These are phyloP conservation scores for Colletotrichum musicola DNA, from an alignment of 2,329 filamentous ascomycete genomes.

Conservation along the genomic window DNA sequence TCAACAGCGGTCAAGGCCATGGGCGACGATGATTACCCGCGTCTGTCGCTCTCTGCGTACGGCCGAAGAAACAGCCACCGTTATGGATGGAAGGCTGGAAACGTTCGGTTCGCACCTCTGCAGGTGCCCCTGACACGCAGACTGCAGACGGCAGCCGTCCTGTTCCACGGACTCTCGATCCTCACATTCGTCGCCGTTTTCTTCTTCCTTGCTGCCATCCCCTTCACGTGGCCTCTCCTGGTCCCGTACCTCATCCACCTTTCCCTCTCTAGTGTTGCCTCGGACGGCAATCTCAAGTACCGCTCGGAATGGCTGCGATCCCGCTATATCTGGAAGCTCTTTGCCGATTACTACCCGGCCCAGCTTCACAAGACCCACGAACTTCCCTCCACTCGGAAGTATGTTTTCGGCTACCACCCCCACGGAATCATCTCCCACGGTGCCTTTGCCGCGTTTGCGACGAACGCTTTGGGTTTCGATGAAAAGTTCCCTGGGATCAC, in stretches of 20 bases:
- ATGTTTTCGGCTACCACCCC: slow-evolving; percentile 97
- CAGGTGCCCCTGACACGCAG: slow-evolving; percentile 78
- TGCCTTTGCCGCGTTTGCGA: slow-evolving; percentile 92
- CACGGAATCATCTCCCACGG: slow-evolving; percentile 98
- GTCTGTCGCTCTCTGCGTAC: slow-evolving; percentile 19
- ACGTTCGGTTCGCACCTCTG: slow-evolving; percentile 87
- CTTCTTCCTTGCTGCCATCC: slow-evolving; percentile 92
- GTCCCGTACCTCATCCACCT: slow-evolving; percentile 86
- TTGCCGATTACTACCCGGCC: slow-evolving; percentile 93
- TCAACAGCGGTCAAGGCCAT: slow-evolving; percentile 30
- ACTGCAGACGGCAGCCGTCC: slow-evolving; percentile 82
- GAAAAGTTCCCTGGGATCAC: slow-evolving; percentile 94
- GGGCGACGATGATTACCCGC: slow-evolving; percentile 37
- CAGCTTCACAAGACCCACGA: slow-evolving; percentile 86
- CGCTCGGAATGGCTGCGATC: slow-evolving; percentile 82
- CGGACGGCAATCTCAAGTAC: slow-evolving; percentile 79
- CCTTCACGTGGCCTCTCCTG: slow-evolving; percentile 86
- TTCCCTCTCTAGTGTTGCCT: slow-evolving; percentile 81
- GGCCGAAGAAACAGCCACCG: slow-evolving; percentile 41
- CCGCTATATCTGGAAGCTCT: slow-evolving; percentile 85
- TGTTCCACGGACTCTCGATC: slow-evolving; percentile 80
- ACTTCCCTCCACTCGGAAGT: slow-evolving; percentile 85
- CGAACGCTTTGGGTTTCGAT: slow-evolving; percentile 88
- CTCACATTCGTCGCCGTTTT: slow-evolving; percentile 81
- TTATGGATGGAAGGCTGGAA: slow-evolving; percentile 54